phyloP scores from a whole-genome alignment of 768 basidiomycete genomes.

The Scleroderma bovista region DNA sequence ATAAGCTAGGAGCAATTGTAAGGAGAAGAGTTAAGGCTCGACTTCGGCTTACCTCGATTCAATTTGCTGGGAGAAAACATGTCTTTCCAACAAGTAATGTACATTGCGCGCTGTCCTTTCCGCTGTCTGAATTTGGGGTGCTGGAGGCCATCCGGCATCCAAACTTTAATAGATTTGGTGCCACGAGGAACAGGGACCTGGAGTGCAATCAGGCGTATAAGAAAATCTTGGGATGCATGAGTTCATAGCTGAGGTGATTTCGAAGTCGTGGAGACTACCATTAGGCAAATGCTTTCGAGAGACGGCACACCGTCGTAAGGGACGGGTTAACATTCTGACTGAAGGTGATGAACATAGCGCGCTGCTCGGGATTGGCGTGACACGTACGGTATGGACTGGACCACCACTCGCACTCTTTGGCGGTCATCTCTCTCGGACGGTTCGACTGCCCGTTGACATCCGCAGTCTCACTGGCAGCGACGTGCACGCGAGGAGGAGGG shows the following conservation, averaged over 20 bases:
- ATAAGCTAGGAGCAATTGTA: constrained; percentile 9
- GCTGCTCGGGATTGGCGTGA: not conserved
- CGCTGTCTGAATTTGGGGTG: constrained; percentile 55
- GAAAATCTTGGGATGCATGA: constrained; percentile 44
- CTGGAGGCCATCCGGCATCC: constrained; percentile 59
- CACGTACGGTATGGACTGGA: constrained; percentile 69
- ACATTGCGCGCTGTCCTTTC: constrained; percentile 40
- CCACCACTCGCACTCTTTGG: constrained; percentile 61
- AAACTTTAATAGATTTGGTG: constrained; percentile 21
- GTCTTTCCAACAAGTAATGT: constrained; percentile 58
- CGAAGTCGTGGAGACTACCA: constrained; percentile 34
- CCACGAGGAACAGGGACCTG: constrained; percentile 32
- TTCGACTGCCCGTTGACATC: constrained; percentile 25
- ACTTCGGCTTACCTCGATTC: constrained; percentile 29
- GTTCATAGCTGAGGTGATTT: not conserved
- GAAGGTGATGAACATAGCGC: constrained; percentile 2
- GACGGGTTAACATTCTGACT: constrained; percentile 72
- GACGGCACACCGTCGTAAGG: constrained; percentile 50
- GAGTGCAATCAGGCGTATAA: constrained; percentile 54
- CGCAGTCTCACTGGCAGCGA: constrained; percentile 23
- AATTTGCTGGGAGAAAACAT: constrained; percentile 33
- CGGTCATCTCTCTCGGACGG: constrained; percentile 51
- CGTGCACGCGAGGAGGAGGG: constrained; percentile 43
- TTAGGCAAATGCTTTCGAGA: constrained; percentile 50
- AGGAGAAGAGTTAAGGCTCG: not conserved